Percentiles rank a stretch among this genome's conserved stretches.
These are phyloP conservation scores for Phialocephala subalpina DNA, from an alignment of 2,329 filamentous ascomycete species.

Conservation along the genomic window DNA sequence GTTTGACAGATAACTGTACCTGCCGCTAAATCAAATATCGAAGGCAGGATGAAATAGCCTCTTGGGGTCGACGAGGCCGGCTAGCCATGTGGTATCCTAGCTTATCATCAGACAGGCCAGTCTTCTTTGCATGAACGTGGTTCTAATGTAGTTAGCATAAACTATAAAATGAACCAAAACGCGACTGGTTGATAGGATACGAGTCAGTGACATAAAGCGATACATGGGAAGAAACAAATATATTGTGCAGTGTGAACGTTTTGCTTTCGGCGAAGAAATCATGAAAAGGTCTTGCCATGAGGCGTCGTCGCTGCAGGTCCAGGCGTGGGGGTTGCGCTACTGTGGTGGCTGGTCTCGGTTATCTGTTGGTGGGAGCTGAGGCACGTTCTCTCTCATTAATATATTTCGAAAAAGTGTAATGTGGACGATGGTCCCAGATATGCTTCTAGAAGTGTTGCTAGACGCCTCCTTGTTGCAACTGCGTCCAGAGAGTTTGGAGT, in stretches of 20 bases:
- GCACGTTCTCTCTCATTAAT: not conserved
- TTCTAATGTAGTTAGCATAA: not conserved
- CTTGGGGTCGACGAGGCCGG: not conserved
- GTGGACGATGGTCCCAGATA: not conserved
- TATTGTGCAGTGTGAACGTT: not conserved
- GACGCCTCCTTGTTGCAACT: not conserved
- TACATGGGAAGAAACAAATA: not conserved
- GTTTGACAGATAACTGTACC: not conserved
- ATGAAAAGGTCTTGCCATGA: not conserved
- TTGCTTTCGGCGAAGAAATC: not conserved
- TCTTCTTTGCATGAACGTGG: conserved; percentile 1
- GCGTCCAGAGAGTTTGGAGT: not conserved
- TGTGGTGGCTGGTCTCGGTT: not conserved
- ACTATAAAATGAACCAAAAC: not conserved
- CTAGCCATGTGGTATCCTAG: not conserved
- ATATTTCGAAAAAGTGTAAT: not conserved
- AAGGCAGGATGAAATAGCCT: not conserved
- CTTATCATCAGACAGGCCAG: not conserved
- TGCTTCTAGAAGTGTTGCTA: not conserved
- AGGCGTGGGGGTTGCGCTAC: not conserved
- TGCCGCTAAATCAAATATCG: not conserved
- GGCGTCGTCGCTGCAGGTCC: not conserved
- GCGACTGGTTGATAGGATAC: not conserved
- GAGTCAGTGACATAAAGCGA: not conserved
- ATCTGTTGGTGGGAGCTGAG: not conserved